Percentiles rank a stretch among this genome's conserved stretches.
These are phyloP conservation scores for Pleodorina starrii DNA, from an alignment of 139 green algal species.

Conservation along the genomic window DNA sequence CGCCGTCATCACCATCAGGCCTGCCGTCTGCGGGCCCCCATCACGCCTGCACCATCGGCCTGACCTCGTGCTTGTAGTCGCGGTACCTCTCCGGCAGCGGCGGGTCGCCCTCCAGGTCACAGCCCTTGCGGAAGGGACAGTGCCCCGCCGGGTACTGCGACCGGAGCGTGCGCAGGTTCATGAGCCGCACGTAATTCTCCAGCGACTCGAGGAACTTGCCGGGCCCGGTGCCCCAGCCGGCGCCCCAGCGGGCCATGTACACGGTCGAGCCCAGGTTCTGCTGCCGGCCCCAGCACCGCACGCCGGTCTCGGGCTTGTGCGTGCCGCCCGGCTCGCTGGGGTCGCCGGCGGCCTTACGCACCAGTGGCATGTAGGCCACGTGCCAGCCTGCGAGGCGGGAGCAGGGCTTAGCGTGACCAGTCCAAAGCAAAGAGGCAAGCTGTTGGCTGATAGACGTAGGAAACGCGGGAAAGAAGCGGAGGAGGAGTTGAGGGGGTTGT, in stretches of 20 bases:
- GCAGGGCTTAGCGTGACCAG: neutral
- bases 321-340: conserved; percentile 20
- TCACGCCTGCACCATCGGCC: conserved; percentile 15
- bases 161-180: conserved; percentile 7
- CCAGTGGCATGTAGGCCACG: conserved; percentile 25
- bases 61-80: neutral
- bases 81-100: neutral
- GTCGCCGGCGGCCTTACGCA: neutral
- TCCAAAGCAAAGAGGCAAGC: too few species aligned
- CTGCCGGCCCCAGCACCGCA: conserved; percentile 56
- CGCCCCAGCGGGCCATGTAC: conserved; percentile 38
- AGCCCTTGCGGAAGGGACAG: conserved; percentile 46
- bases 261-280: conserved; percentile 1
- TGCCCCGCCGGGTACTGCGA: neutral
- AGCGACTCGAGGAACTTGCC: conserved; percentile 31
- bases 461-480: too few species aligned
- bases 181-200: conserved; percentile 21
- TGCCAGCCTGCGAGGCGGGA: conserved; percentile 14
- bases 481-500: too few species aligned
- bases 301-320: conserved; percentile 50
- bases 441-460: too few species aligned
- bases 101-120: conserved; percentile 7
- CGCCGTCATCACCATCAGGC: too few species aligned
- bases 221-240: neutral
- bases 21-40: too few species aligned